Percentiles rank a stretch among this genome's conserved stretches.
Conservation (phyloP, 345 rosid species). For the Moricandia moricandioides region DNA sequence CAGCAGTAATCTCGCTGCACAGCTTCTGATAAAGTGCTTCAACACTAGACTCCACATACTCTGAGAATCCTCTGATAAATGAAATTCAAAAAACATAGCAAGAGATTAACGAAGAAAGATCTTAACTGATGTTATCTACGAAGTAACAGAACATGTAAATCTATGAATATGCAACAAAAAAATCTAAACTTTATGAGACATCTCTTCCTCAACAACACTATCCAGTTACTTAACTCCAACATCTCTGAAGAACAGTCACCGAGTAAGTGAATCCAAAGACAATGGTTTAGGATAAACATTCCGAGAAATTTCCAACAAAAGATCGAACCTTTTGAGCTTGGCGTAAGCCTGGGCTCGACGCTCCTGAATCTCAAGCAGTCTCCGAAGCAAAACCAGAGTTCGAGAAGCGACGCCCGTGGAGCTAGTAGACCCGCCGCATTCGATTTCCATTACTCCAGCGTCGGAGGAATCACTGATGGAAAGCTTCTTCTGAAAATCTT, state of each 20-base stretch:
- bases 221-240: background rate
- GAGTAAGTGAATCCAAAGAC: background rate
- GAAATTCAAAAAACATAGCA: background rate
- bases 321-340: conserved; percentile 59
- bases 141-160: conserved; percentile 7
- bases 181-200: background rate
- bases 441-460: conserved; percentile 32
- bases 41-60: conserved; percentile 67
- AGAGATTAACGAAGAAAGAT: background rate
- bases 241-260: background rate
- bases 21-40: conserved; percentile 81
- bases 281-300: background rate
- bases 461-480: conserved; percentile 46
- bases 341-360: conserved; percentile 90
- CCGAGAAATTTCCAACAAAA: background rate
- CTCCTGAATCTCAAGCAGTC: conserved; percentile 66
- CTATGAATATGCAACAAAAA: background rate
- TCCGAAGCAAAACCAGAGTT: conserved; percentile 55
- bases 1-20: conserved; percentile 68
- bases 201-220: background rate
- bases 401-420: conserved; percentile 26
- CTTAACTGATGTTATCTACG: background rate
- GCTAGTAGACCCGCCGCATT: conserved; percentile 1
- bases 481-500: conserved; percentile 74
- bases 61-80: conserved; percentile 63